Percentiles rank a stretch among this genome's conserved stretches.
These are phyloP conservation scores for Microbotryum lychnidis-dioicae DNA, from an alignment of 1,284 basidiomycete genomes.

Conservation along the genomic window DNA sequence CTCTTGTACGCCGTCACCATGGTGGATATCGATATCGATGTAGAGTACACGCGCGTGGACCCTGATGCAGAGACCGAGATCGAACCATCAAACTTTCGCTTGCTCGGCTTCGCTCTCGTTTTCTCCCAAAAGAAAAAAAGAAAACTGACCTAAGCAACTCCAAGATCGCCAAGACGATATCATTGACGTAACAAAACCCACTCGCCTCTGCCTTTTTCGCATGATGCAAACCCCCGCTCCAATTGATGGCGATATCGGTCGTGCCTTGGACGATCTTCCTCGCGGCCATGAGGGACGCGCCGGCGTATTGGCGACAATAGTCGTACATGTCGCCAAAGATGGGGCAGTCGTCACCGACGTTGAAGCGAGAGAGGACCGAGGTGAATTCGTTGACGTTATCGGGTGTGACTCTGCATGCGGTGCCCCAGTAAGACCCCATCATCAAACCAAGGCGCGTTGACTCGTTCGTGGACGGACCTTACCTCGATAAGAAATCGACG, in stretches of 20 bases:
- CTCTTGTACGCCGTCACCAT: constrained; percentile 92
- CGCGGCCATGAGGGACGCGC: constrained; percentile 81
- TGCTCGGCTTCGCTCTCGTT: too few relatives aligned
- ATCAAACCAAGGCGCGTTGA: too few relatives aligned
- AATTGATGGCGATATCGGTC: constrained; percentile 94
- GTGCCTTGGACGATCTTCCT: constrained; percentile 72
- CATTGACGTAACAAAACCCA: constrained; percentile 94
- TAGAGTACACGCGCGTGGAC: constrained; percentile 85
- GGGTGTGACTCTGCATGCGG: constrained; percentile 59
- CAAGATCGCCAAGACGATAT: constrained; percentile 87
- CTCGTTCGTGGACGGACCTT: too few relatives aligned
- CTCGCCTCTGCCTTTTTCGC: constrained; percentile 93
- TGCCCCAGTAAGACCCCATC: too few relatives aligned
- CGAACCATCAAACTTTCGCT: background rate
- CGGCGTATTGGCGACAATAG: constrained; percentile 85
- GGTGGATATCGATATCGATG: constrained; percentile 95
- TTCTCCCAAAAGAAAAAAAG: too few relatives aligned
- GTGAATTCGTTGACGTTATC: constrained; percentile 57
- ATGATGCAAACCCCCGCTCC: constrained; percentile 92
- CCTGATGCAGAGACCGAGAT: constrained; percentile 43
- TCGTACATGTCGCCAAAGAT: constrained; percentile 87
- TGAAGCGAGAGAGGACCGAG: constrained; percentile 33
- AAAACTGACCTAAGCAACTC: constrained; percentile 70
- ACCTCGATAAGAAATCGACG: constrained; percentile 82
- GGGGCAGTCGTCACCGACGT: constrained; percentile 70